These are phyloP conservation scores for Botrytis deweyae DNA, from an alignment of 2,329 filamentous ascomycete species.

Conservation along the genomic window DNA sequence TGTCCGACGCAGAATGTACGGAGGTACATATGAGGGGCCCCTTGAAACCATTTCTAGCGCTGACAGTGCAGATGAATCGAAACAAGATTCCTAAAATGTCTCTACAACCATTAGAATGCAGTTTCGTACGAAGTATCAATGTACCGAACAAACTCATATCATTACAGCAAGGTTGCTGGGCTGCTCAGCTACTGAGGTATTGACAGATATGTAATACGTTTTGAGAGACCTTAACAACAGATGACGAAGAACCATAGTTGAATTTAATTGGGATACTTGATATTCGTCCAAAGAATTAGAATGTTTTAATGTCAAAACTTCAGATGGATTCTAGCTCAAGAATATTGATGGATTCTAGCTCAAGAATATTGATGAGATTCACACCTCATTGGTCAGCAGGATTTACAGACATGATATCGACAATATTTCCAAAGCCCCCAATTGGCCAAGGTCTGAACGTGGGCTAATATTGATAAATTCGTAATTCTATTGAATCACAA, in stretches of 20 bases:
- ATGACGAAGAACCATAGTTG: neutral
- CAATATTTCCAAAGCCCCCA: neutral
- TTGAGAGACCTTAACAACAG: neutral
- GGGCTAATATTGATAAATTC: slow-evolving; percentile 4
- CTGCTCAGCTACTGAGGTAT: slow-evolving; percentile 2
- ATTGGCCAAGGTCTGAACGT: slow-evolving; percentile 4
- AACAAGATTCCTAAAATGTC: neutral
- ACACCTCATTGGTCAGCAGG: slow-evolving; percentile 19
- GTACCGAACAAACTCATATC: neutral
- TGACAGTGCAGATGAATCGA: neutral
- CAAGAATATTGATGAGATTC: neutral
- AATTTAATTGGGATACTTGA: neutral
- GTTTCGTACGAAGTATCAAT: neutral
- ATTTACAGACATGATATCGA: slow-evolving; percentile 13
- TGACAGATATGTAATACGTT: neutral
- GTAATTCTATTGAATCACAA: neutral
- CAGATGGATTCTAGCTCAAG: neutral
- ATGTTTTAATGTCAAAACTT: neutral
- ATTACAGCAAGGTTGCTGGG: neutral
- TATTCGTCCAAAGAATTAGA: neutral
- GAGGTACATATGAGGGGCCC: slow-evolving; percentile 6
- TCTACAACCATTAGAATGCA: neutral
- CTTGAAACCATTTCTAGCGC: slow-evolving; percentile 1
- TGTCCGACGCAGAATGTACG: neutral
- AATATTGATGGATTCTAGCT: neutral